phyloP scores from a whole-genome alignment of 2,329 filamentous ascomycete genomes.

The Botrytis pseudocinerea region DNA sequence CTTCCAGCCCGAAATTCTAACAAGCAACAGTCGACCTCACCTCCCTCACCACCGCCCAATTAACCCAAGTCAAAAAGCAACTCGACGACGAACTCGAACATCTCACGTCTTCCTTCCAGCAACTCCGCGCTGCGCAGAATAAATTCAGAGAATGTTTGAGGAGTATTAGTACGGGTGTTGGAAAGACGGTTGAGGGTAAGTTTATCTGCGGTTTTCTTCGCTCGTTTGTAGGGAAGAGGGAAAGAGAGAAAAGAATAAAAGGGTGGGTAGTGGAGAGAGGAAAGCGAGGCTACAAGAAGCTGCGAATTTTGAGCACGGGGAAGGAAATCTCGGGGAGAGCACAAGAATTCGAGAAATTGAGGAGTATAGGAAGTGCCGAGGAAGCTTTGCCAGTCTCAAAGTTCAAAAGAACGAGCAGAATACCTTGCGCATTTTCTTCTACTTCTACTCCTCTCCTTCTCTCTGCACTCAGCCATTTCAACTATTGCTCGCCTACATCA shows the following conservation, averaged over 20 bases:
- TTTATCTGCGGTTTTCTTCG: background rate
- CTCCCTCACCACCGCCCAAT: constrained; percentile 78
- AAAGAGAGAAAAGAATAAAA: background rate
- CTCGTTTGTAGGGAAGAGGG: background rate
- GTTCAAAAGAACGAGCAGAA: background rate
- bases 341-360: background rate
- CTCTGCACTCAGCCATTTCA: background rate
- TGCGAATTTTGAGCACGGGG: background rate
- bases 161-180: constrained; percentile 66
- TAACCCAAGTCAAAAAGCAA: constrained; percentile 90
- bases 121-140: constrained; percentile 83
- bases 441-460: background rate
- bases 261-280: background rate
- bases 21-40: constrained; percentile 61
- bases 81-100: constrained; percentile 96
- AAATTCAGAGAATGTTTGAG: constrained; percentile 90
- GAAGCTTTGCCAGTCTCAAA: background rate
- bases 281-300: background rate
- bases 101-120: constrained; percentile 84
- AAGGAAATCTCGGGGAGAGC: background rate
- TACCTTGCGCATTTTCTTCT: background rate
- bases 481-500: background rate
- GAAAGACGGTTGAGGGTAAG: constrained; percentile 43
- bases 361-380: background rate
- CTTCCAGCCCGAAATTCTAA: background rate